phyloP scores from a whole-genome alignment of 352 stramenopile species.

The Thraustotheca clavata region DNA sequence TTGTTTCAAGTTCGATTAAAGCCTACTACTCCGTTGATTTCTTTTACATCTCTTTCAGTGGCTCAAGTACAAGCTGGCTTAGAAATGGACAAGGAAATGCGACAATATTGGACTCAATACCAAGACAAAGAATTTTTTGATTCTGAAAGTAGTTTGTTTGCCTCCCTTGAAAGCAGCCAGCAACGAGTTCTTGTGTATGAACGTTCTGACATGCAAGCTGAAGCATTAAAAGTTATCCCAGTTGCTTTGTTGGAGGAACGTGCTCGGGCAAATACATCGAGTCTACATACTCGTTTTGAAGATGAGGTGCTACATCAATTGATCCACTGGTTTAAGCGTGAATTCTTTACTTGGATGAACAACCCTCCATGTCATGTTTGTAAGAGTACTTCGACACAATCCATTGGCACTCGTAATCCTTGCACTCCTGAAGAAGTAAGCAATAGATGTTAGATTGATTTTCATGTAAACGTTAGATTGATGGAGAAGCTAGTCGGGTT shows the following conservation, averaged over 20 bases:
- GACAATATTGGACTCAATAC: slow-evolving; percentile 5
- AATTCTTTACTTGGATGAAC: slow-evolving; percentile 90
- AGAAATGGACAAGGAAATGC: slow-evolving; percentile 28
- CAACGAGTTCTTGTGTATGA: slow-evolving; percentile 57
- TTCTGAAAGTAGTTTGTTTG: slow-evolving; percentile 39
- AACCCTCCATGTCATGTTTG: slow-evolving; percentile 56
- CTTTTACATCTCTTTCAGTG: not conserved
- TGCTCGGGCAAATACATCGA: slow-evolving; percentile 39
- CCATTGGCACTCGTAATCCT: slow-evolving; percentile 34
- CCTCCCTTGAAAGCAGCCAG: slow-evolving; percentile 38
- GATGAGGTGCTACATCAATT: slow-evolving; percentile 71
- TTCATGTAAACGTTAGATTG: not conserved
- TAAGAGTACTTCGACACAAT: slow-evolving; percentile 37
- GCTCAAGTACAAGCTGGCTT: not conserved
- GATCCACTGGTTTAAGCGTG: slow-evolving; percentile 83
- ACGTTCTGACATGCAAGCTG: slow-evolving; percentile 45
- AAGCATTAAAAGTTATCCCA: slow-evolving; percentile 61
- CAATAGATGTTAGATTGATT: not conserved
- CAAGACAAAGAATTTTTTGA: slow-evolving; percentile 32
- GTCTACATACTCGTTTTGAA: slow-evolving; percentile 37
- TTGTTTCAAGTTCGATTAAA: slow-evolving; percentile 46
- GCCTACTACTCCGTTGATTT: not conserved
- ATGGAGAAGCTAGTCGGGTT: slow-evolving; percentile 56
- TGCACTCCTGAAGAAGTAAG: slow-evolving; percentile 45
- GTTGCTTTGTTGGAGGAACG: slow-evolving; percentile 51